These are phyloP conservation scores for Backusella circina DNA, from an alignment of 192 early-diverging fungal genomes.

Conservation along the genomic window DNA sequence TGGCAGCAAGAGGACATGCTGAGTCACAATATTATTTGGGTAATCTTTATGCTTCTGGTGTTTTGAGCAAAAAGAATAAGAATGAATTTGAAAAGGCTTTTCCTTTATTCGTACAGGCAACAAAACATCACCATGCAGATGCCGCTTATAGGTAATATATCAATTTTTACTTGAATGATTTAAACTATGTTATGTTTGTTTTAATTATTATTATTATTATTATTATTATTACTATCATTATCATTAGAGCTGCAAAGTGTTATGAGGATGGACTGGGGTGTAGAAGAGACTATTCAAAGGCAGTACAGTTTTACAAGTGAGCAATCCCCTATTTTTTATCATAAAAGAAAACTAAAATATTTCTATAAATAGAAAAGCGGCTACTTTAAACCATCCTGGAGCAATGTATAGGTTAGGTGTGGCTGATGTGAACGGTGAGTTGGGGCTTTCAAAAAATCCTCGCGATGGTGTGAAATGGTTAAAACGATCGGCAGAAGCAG, in stretches of 20 bases:
- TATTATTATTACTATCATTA: too few species aligned
- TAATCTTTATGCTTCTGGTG: slow-evolving; percentile 63
- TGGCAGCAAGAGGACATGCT: slow-evolving; percentile 54
- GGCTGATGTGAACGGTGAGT: slow-evolving; percentile 59
- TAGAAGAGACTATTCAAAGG: slow-evolving; percentile 52
- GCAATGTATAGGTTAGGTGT: slow-evolving; percentile 66
- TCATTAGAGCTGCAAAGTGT: slow-evolving; percentile 49
- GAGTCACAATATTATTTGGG: slow-evolving; percentile 70
- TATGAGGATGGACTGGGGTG: slow-evolving; percentile 66
- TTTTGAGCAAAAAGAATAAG: slow-evolving; percentile 54
- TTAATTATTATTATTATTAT: too few species aligned
- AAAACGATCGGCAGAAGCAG: slow-evolving; percentile 56
- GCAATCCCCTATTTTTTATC: neutral
- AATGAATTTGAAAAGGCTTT: slow-evolving; percentile 71
- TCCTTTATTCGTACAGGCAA: slow-evolving; percentile 63
- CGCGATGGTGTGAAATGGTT: slow-evolving; percentile 62
- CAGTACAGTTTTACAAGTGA: slow-evolving; percentile 71
- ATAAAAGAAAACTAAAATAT: neutral
- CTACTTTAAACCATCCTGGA: slow-evolving; percentile 68
- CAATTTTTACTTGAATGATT: neutral
- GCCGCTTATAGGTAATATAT: slow-evolving; percentile 53
- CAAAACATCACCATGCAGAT: slow-evolving; percentile 66
- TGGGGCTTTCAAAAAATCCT: slow-evolving; percentile 49
- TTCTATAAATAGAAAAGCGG: slow-evolving; percentile 52
- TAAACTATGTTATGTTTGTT: neutral